Evolutionary conservation across 2,329 filamentous ascomycete species (phyloP), one percentile per base, ranked within the genome.

Genomic region (Penicillium sp.): DNA sequence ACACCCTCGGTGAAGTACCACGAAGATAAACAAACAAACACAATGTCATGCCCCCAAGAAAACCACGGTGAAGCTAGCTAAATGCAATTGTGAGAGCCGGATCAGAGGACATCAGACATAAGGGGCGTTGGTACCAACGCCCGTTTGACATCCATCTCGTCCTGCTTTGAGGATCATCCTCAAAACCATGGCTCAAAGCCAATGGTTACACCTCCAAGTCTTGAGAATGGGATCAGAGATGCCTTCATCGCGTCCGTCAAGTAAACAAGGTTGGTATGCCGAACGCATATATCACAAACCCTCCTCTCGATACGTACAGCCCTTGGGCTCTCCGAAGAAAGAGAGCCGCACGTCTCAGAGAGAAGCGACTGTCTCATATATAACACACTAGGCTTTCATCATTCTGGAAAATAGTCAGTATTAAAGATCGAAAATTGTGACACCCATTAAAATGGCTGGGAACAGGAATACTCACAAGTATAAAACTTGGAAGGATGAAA

Each of bases 401-500:
- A 97, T 95, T 54, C 91, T 97, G 70, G 3, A 39, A 29, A 27
- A 45, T 47, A 46, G 58, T 62, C 40, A 58, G 64, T 72, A 60
- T 26, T 2, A 41, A 49, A 29, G 10, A 14, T 36, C 53, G 63
- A 57, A 59, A 60, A 36, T 8, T 4, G n/a, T 7, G 9, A 23
- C 11, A 2, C 18, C 16, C 27, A 14, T 39, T 51, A 11, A 23
- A 38, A 47, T 11, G 49, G 14, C 26, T 32, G 42, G 41, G 32
- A 40, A 61, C 54, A 56, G 40, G 34, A 34, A 41, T 47, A 85
- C 91, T 84, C 81, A 97, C 92, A 81, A 90, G 84, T 87, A 86
- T 88, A 95, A 96, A 95, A 97, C 92, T 90, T 91, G 91, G 92
- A 97, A 96, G 91, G 92, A 91, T 93, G 83, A 86, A 88, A 83